Evolutionary conservation across 495 filamentous ascomycete species (phyloP), one percentile per base, ranked within the genome.

Genomic region (Terfezia claveryi): DNA sequence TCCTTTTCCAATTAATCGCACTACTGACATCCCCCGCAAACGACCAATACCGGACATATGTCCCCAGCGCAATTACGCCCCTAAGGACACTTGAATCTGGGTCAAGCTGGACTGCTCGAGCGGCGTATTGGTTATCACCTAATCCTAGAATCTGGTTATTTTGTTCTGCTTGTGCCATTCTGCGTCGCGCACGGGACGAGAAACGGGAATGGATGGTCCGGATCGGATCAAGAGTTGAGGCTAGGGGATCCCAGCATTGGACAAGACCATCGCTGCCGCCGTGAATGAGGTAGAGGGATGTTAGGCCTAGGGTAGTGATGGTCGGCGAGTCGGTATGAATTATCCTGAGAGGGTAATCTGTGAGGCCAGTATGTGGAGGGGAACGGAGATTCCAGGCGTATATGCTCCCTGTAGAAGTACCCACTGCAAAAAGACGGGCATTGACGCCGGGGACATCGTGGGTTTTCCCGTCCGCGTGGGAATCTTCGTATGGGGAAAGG

Each of bases 241-340:
- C 86, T 23, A 98, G 69, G 20, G 85, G 87, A 71, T 98, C 91
- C 92, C 92, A 98, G 7, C 86, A 84, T 64, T 96, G 91, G 8
- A 96, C 88, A 8, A 96, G 76, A 10, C 91, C 89, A 66, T 98
- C 91, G 59, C 84, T 93, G 49, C 91, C 91, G 32, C 91, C 91
- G 66, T 94, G 86, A 1, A 95, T 81, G 27, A 98, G 68, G 62
- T 89, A 87, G 8, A 96, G 72, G 10, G 87, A 86, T 2, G 87
- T 85, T 20, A 94, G 65, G 7, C 81, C 91, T n/a, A 98, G 68
- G 59, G 78, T 85, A 10, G 89, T 82, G 10, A 98, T 79, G 60
- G 85, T 75, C 0, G 91, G 88, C 0, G 91, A 95, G 23, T 94
- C 86, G 0, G 91, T 96, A 57, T 89, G 78, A 54, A 98, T 93